Evolutionary conservation across 2,329 filamentous ascomycete genomes (phyloP), one percentile per base, ranked within the genome.

Genomic region (Amesomyces nigricolor): DNA sequence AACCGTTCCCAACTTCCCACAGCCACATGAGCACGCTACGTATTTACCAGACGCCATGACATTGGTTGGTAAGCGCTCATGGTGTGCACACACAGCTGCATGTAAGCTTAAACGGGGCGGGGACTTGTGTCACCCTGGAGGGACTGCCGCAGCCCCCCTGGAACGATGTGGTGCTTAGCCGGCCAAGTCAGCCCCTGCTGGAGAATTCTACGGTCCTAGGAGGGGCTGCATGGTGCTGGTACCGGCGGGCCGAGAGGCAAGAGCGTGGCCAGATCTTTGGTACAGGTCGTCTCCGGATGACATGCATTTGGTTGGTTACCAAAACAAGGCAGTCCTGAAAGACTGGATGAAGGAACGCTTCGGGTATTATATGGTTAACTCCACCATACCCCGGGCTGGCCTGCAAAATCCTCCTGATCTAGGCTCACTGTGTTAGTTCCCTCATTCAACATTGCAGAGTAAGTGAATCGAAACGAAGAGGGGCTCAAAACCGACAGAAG

Each of bases 241-340:
- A 37, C 43, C 16, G 44, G 54, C 44, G 54, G 43, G 38, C 53
- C 17, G 14, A 47, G 13, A 22, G 37, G 6, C 39, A 47, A 30
- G 45, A 32, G 37, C 26, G 26, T 51, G 30, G 53, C 51, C 47
- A 55, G 47, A 55, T 47, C 47, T 47, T 55, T 45, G 43, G 46
- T 11, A 16, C 17, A 35, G 19, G 42, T 47, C 38, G 29, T 29
- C 22, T 26, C 22, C 22, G 44, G n/a, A 35, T 32, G 38, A 38
- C 19, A 39, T 37, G 8, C 22, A 16, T 38, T 45, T 19, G 17
- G 45, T 39, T 47, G 44, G 45, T 26, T 7, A 7, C 29, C 37
- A 16, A 40, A 26, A 17, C 26, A 17, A 35, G 37, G 14, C 43
- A 13, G 22, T 42, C 4, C 17, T 5, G 17, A 42, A 51, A 44